Base-by-base conservation (phyloP, 2,329 filamentous ascomycete species). In the Epichloe baconii region DNA sequence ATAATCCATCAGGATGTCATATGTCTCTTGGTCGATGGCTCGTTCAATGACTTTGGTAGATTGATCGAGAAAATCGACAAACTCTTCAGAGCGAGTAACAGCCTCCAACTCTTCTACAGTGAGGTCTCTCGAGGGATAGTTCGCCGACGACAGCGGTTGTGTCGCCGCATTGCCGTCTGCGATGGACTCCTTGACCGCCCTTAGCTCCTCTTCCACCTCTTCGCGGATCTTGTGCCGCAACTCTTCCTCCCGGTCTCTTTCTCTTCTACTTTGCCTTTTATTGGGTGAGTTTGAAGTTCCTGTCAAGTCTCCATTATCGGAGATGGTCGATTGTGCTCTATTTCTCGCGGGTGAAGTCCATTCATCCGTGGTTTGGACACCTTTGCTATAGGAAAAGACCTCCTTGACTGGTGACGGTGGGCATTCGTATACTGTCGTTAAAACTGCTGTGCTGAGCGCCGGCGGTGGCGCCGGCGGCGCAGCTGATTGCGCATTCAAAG, bases 1-100 rank as follows among this genome's bases (percentile, higher is more conserved):
- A 68, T 98, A 98, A 69, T 98, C 90, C 53, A 88, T 89, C 54
- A 98, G 74, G 54, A 98, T 88, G 65, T 98, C 93, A 66, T 97
- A 98, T 52, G 69, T 71, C 62, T 96, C 88, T 63, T 95, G 85
- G 62, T 97, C 93, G 56, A 98, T 72, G 5, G 93, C 91, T 61
- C 93, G 82, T 71, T 98, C 93, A 59, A 98, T 91, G 47, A 98
- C 90, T 68, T 97, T 98, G 52, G 88, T 95, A 21, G 91, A 96
- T 59, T 88, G 81, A 62, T 98, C 93, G 34, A 98, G 82, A 63
- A 98, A 98, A 59, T 95, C 88, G 54, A 93, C 77, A 64, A 98
- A 98, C 48, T 97, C 93, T 34, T 91, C 83, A 0, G 91, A 96
- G 50, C 86, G 86, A 23, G 88, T 93, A 26, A 97, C 89, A 5